These are phyloP conservation scores for Dendrostoma leiphaemia DNA, from an alignment of 2,329 filamentous ascomycete genomes.

Conservation along the genomic window DNA sequence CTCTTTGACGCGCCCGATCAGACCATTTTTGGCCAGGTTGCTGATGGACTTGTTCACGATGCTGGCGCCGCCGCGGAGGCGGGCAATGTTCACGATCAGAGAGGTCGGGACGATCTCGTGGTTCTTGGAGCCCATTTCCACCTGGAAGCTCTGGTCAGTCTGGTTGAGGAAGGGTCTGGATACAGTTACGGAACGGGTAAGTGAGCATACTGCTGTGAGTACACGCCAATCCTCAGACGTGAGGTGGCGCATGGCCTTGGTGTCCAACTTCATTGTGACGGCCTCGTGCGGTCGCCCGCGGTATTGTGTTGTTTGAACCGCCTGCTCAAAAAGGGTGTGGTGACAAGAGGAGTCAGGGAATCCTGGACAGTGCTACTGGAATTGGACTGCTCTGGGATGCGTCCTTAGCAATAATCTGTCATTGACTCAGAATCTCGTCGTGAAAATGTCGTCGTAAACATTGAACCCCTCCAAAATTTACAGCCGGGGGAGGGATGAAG, in stretches of 20 bases:
- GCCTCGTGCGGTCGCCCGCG: not conserved
- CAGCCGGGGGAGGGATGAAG: conserved; percentile 3
- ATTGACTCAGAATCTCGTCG: not conserved
- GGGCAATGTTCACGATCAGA: conserved; percentile 80
- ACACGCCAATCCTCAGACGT: conserved; percentile 93
- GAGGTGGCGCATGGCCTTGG: conserved; percentile 89
- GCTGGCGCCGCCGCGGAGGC: conserved; percentile 72
- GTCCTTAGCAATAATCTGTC: not conserved
- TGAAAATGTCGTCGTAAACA: not conserved
- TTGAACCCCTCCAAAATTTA: conserved; percentile 17
- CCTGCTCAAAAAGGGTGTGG: not conserved
- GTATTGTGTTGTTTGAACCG: not conserved
- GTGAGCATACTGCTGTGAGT: conserved; percentile 73
- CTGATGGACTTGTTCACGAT: conserved; percentile 88
- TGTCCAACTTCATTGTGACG: conserved; percentile 84
- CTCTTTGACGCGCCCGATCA: conserved; percentile 92
- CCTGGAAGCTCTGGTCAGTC: conserved; percentile 52
- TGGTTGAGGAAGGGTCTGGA: conserved; percentile 24
- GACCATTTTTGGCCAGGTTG: conserved; percentile 82
- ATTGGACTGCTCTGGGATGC: not conserved
- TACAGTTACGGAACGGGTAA: conserved; percentile 18
- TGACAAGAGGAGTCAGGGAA: no score
- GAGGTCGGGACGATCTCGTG: conserved; percentile 94
- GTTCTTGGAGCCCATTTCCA: conserved; percentile 91
- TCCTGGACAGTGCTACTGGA: no score